phyloP scores from a whole-genome alignment of 1,139 yeast species.

The Magnusiomyces suaveolens region DNA sequence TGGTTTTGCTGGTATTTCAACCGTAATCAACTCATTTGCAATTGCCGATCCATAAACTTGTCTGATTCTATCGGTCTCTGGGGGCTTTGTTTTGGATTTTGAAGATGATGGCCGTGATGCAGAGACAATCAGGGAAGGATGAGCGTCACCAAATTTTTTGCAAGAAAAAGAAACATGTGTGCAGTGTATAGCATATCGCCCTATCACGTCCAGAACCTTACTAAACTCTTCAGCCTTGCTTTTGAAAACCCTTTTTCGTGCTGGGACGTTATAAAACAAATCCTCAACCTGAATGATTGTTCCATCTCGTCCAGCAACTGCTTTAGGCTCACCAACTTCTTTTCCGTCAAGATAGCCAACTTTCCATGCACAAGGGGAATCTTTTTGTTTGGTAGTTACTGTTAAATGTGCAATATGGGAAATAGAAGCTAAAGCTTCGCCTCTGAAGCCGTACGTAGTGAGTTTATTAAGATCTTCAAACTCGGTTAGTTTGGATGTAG shows the following conservation, averaged over 20 bases:
- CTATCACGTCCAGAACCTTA: conserved; percentile 71
- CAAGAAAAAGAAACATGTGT: conserved; percentile 63
- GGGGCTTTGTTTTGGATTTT: background rate
- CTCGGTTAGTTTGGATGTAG: conserved; percentile 56
- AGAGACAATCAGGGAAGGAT: conserved; percentile 22
- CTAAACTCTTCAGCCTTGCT: conserved; percentile 67
- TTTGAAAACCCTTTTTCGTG: conserved; percentile 58
- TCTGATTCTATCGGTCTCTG: conserved; percentile 54
- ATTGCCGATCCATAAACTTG: conserved; percentile 60
- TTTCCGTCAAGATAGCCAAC: conserved; percentile 59
- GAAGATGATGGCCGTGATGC: conserved; percentile 12
- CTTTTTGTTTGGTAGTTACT: conserved; percentile 62
- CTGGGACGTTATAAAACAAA: conserved; percentile 78
- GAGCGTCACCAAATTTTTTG: conserved; percentile 58
- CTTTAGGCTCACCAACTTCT: conserved; percentile 44
- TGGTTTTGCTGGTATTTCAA: conserved; percentile 31
- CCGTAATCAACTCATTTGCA: conserved; percentile 53
- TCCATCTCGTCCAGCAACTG: conserved; percentile 81
- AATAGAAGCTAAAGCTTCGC: conserved; percentile 70
- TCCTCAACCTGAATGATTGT: conserved; percentile 83
- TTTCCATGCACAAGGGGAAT: conserved; percentile 53
- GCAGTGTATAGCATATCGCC: conserved; percentile 74
- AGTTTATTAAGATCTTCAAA: conserved; percentile 45
- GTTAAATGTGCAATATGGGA: conserved; percentile 55
- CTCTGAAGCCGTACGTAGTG: conserved; percentile 66